Evolutionary conservation across 257 asterid genomes (phyloP), one percentile per base, ranked within the genome.

Genomic region (Rhazya stricta): DNA sequence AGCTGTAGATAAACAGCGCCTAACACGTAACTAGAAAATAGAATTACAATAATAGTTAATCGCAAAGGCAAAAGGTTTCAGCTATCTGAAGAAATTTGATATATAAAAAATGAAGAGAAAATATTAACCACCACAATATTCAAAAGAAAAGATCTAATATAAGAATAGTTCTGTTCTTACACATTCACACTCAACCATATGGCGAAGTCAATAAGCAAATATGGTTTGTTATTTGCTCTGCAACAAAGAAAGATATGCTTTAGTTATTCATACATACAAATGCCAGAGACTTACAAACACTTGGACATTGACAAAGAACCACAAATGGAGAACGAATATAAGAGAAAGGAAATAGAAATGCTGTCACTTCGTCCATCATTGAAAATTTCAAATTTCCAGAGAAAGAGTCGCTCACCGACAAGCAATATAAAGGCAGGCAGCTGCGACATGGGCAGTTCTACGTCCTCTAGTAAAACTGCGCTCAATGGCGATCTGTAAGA

Each of bases 1-100:
- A 94, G 94, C 83, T 89, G 89, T 87, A 91, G 88, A 83, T 91
- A 94, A 69, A 91, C 96, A 39, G 94, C 96, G 39, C 96, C 98
- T 80, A 94, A 86, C 75, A 87, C 91, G 78, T 94, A 94, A 62
- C 98, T 93, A 91, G 61, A 80, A 76, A 56, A 77, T n/a, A 50
- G 29, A 45, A 70, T 57, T 45, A n/a, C 23, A 18, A 0, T n/a
- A 10, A 9, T 30, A 54, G 25, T 58, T 58, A 70, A 12, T 60
- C 29, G 10, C 75, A 45, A 25, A 43, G 29, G 66, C 11, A 60
- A 69, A 61, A 30, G 39, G 23, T 27, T 39, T n/a, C 74, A 76
- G 19, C 30, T 41, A 39, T 3, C 6, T 45, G 21, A 46, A 30
- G 32, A 54, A 25, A 37, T 62, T 5, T 5, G 9, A 45, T 12